phyloP scores from a whole-genome alignment of 441 rosid genomes.

The Lepidium campestre region DNA sequence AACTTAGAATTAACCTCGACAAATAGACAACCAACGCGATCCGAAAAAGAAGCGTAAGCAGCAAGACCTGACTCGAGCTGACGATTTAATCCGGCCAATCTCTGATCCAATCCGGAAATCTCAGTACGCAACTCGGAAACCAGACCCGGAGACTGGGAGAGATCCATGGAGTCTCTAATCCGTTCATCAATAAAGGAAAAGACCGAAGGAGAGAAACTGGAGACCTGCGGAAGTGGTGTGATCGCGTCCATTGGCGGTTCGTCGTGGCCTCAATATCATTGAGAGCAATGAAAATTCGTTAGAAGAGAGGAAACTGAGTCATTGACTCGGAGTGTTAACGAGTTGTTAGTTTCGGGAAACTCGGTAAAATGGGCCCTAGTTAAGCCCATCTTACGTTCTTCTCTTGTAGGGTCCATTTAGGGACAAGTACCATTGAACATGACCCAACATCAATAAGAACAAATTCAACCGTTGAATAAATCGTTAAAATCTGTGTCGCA shows the following conservation, averaged over 20 bases:
- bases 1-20: slow-evolving; percentile 38
- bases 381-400: background rate
- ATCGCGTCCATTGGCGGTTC: slow-evolving; percentile 37
- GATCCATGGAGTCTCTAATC: slow-evolving; percentile 38
- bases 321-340: slow-evolving; percentile 17
- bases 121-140: slow-evolving; percentile 51
- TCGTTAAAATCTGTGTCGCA: too few relatives aligned
- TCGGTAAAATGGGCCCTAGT: slow-evolving; percentile 6
- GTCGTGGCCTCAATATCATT: slow-evolving; percentile 15
- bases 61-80: slow-evolving; percentile 48
- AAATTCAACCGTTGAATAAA: too few relatives aligned
- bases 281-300: slow-evolving; percentile 10
- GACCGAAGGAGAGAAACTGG: slow-evolving; percentile 44
- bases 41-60: slow-evolving; percentile 62
- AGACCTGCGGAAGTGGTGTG: slow-evolving; percentile 43
- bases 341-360: slow-evolving; percentile 5
- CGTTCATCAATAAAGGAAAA: slow-evolving; percentile 50
- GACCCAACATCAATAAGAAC: too few relatives aligned
- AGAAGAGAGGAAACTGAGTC: slow-evolving; percentile 21
- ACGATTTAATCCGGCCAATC: slow-evolving; percentile 43
- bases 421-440: too few relatives aligned
- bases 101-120: slow-evolving; percentile 53
- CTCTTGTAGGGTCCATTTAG: background rate
- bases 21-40: slow-evolving; percentile 38
- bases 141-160: slow-evolving; percentile 37